Base-by-base conservation (phyloP, 345 rosid species). In the Sonneratia alba region DNA sequence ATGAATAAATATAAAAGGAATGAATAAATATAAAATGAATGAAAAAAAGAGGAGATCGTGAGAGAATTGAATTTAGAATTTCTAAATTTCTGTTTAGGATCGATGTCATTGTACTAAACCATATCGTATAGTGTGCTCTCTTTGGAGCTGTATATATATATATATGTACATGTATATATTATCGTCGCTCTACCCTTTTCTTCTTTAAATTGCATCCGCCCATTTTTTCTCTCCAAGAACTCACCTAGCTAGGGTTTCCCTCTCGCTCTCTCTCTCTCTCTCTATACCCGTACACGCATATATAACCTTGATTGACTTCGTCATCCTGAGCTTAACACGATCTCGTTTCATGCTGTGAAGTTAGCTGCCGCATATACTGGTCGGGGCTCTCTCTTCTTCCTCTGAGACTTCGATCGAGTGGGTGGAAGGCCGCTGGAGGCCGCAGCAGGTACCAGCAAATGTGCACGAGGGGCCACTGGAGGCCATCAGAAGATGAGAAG, bases 381-480 rank as follows among this genome's bases (percentile, higher is more conserved):
- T 40, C 2, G 51, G 51, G 51, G 3, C 45, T 42, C 51, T 47
- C 51, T 47, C 11, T 47, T n/a, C 12, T 57, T 57, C 8, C 63
- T 47, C 51, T 13, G 15, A 47, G 51, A 13, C 2, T 7, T 8
- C 0, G 32, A 57, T n/a, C 7, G 13, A 57, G 21, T 2, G 59
- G 7, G 18, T 27, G 24, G 4, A 10, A 27, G 32, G 32, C 32
- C 32, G 32, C 32, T 27, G 24, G 49, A 42, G 53, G 49, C 37
- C 6, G 6, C 3, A 67, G 48, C 22, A 5, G 36, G 66, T 37
- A 7, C 37, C 24, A 37, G 62, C 65, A 67, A 76, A 70, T 73
- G 69, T 80, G 82, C 73, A 36, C 76, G n/a, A 76, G 84, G 77
- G 87, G 87, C 13, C 87, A 84, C 55, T 84, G 87, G 87, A 80